Percentiles rank a stretch among this genome's conserved stretches.
phyloP scores from a whole-genome alignment of 2,329 filamentous ascomycete genomes.

The Curvularia spicifera region DNA sequence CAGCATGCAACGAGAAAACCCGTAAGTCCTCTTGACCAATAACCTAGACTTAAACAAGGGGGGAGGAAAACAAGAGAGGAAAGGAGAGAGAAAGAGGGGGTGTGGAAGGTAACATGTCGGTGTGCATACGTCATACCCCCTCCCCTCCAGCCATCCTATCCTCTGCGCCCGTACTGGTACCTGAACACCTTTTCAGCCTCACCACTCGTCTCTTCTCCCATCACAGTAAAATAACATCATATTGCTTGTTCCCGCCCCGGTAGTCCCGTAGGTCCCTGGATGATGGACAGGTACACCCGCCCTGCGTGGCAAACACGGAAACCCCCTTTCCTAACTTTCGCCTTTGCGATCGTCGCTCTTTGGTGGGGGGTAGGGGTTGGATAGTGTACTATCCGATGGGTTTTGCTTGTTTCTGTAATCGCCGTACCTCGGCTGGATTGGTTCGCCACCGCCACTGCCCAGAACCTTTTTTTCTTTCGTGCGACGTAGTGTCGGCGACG shows the following conservation, averaged over 20 bases:
- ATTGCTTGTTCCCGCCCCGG: background rate
- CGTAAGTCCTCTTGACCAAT: background rate
- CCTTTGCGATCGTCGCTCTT: background rate
- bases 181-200: background rate
- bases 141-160: background rate
- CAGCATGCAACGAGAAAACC: background rate
- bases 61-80: background rate
- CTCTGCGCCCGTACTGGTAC: background rate
- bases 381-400: background rate
- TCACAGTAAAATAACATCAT: background rate
- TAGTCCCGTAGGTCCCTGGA: background rate
- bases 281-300: slow-evolving; percentile 8
- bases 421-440: background rate
- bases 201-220: background rate
- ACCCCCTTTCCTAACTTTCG: background rate
- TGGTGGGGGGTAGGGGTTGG: background rate
- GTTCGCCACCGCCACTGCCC: background rate
- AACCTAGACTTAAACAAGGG: background rate
- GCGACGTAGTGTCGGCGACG: too few relatives aligned
- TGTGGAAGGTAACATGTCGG: background rate
- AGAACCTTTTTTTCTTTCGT: too few relatives aligned
- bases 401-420: background rate
- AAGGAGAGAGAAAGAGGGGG: background rate
- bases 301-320: background rate
- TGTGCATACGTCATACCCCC: background rate